A percentile compares a stretch with the other conserved stretches of the same genome.
Conservation (phyloP, 768 basidiomycete species). For the Hemileccinum rubropunctum region DNA sequence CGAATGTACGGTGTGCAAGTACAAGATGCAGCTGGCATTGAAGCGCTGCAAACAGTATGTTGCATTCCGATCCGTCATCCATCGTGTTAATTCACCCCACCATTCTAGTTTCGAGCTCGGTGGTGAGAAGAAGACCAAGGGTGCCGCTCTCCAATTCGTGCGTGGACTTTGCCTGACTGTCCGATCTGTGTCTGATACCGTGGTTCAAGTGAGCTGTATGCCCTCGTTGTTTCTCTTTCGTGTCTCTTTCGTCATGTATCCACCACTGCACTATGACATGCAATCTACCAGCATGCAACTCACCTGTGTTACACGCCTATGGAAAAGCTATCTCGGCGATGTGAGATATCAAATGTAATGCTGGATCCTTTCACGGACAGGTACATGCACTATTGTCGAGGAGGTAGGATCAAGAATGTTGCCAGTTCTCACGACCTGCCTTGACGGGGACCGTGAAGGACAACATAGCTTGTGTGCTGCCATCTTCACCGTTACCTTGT, state of each 20-base stretch:
- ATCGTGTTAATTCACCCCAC: background rate
- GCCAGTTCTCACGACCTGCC: too few relatives aligned
- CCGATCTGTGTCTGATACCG: background rate
- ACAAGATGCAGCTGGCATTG: constrained; percentile 93
- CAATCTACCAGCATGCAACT: constrained; percentile 22
- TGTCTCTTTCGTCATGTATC: constrained; percentile 25
- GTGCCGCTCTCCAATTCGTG: constrained; percentile 92
- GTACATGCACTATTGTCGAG: too few relatives aligned
- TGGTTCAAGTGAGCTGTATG: constrained; percentile 21
- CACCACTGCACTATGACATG: constrained; percentile 27
- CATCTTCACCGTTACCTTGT: too few relatives aligned
- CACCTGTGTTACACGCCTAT: background rate
- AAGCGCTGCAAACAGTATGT: constrained; percentile 99
- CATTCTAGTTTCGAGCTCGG: constrained; percentile 89
- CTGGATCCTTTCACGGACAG: too few relatives aligned
- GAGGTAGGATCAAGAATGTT: too few relatives aligned
- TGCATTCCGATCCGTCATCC: background rate
- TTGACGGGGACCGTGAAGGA: too few relatives aligned
- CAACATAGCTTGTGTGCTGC: too few relatives aligned
- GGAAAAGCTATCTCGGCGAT: too few relatives aligned
- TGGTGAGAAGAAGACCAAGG: constrained; percentile 99
- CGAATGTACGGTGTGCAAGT: constrained; percentile 98
- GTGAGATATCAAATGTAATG: too few relatives aligned
- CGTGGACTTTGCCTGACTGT: constrained; percentile 33
- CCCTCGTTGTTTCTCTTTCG: constrained; percentile 9